These are phyloP conservation scores for Postia placenta DNA, from an alignment of 768 basidiomycete species.

Conservation along the genomic window DNA sequence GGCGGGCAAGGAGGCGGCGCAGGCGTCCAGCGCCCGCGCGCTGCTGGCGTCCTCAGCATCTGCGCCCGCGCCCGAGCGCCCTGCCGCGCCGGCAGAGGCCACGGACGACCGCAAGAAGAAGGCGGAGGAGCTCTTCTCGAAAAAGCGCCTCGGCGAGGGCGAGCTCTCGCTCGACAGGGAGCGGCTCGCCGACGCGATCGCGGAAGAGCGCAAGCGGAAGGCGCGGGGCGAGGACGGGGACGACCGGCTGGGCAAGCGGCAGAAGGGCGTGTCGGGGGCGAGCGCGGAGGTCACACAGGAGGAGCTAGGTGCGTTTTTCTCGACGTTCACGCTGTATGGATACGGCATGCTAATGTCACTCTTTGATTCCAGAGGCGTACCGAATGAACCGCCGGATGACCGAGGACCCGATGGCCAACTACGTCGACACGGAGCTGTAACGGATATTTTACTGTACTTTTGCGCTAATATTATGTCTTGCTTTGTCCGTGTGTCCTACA, in stretches of 20 bases:
- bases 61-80: conserved; percentile 13
- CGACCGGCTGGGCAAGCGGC: conserved; percentile 54
- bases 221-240: conserved; percentile 49
- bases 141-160: conserved; percentile 77
- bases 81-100: conserved; percentile 15
- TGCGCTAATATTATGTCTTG: background rate
- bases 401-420: conserved; percentile 93
- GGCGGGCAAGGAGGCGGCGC: conserved; percentile 73
- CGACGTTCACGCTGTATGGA: too few species aligned
- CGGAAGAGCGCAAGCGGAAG: conserved; percentile 72
- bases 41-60: conserved; percentile 45
- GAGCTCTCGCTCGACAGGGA: conserved; percentile 71
- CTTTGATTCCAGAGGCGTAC: conserved; percentile 70
- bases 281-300: conserved; percentile 87
- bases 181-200: conserved; percentile 60
- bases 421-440: conserved; percentile 54
- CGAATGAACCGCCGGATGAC: conserved; percentile 65
- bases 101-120: conserved; percentile 29
- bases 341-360: conserved; percentile 12
- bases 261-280: conserved; percentile 43
- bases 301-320: conserved; percentile 55
- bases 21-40: conserved; percentile 69
- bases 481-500: background rate
- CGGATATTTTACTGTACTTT: conserved; percentile 1
- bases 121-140: conserved; percentile 69